A percentile compares a stretch with the other conserved stretches of the same genome.
Conservation (phyloP, 805 yeast genomes). For the Wickerhamomyces rabaulensis region DNA sequence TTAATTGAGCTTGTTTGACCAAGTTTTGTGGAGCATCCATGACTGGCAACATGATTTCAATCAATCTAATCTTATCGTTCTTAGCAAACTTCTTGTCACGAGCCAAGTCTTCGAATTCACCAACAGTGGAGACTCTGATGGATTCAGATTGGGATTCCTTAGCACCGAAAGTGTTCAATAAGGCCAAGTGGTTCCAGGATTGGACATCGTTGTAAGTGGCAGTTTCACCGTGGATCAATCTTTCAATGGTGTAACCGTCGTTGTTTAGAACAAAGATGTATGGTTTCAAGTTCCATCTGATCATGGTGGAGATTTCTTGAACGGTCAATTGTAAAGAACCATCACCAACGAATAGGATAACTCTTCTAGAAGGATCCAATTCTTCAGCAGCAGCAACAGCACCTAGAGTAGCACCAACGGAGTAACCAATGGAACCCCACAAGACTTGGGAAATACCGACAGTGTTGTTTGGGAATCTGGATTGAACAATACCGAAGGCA, state of each 20-base stretch:
- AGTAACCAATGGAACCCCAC: conserved; percentile 73
- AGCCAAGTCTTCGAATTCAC: conserved; percentile 52
- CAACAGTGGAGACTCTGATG: conserved; percentile 46
- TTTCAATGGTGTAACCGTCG: conserved; percentile 72
- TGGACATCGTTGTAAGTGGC: conserved; percentile 66
- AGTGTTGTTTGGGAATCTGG: conserved; percentile 57
- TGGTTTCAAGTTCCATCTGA: conserved; percentile 62
- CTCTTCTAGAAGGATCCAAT: conserved; percentile 55
- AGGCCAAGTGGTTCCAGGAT: conserved; percentile 58
- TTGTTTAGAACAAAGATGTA: conserved; percentile 67
- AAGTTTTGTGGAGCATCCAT: conserved; percentile 68
- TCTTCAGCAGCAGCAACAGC: conserved; percentile 32
- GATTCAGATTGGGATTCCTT: conserved; percentile 42
- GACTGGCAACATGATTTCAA: conserved; percentile 63
- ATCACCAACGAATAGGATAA: conserved; percentile 65
- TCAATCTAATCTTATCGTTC: conserved; percentile 56
- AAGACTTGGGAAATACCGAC: conserved; percentile 69
- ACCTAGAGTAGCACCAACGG: conserved; percentile 12
- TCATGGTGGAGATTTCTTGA: conserved; percentile 66
- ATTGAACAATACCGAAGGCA: conserved; percentile 63
- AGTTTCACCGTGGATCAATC: conserved; percentile 63
- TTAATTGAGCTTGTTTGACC: conserved; percentile 60
- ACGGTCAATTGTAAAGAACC: conserved; percentile 73
- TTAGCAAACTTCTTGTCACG: conserved; percentile 41
- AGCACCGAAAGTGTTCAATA: conserved; percentile 47